Evolutionary conservation across 495 filamentous ascomycete species (phyloP), one percentile per base, ranked within the genome.

Genomic region (Zalerion maritima): DNA sequence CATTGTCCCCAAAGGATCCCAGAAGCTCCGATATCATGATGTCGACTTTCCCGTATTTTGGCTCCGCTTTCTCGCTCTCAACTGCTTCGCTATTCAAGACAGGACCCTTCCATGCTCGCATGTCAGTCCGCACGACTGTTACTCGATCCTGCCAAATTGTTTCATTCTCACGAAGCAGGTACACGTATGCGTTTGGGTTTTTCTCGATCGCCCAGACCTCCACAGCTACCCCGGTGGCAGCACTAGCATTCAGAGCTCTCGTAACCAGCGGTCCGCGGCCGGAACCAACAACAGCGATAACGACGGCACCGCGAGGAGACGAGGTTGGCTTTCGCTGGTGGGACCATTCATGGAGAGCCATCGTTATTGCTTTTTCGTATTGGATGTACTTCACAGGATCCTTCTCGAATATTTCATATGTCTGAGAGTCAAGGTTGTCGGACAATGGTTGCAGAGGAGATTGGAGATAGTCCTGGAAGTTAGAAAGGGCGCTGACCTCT

Each of bases 331-430:
- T 85, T 31, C 65, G 62, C 36, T 75, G 67, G 23, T 63, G 61
- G 7, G 50, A 57, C 79, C 85, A 89, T 37, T 94, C 87, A n/a
- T 49, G 57, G 35, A 99, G 67, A 0, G 89, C 87, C 34, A 77
- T 66, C 1, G 66, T 62, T 28, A 94, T 82, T 21, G 89, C 89
- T 11, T 63, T 55, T 48, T 94, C 83, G 49, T 99, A 99, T 62
- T 84, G 85, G 29, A 85, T 76, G 49, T 99, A 99, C 52, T 99
- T 99, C 49, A 96, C 75, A 0, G 89, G 89, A 35, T 96, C 91
- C 39, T 89, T 91, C 51, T 99, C 89, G 45, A 99, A 99, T 6
- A 96, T 86, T 50, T 99, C 89, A 49, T 99, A 99, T 1, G 89
- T 99, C 30, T 91, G 79, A 26, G 81, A 89, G 46, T 99, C 89